Percentiles rank a stretch among this genome's conserved stretches.
Conservation (phyloP, 176 grass and related monocot genomes). For the Ananas comosus region DNA sequence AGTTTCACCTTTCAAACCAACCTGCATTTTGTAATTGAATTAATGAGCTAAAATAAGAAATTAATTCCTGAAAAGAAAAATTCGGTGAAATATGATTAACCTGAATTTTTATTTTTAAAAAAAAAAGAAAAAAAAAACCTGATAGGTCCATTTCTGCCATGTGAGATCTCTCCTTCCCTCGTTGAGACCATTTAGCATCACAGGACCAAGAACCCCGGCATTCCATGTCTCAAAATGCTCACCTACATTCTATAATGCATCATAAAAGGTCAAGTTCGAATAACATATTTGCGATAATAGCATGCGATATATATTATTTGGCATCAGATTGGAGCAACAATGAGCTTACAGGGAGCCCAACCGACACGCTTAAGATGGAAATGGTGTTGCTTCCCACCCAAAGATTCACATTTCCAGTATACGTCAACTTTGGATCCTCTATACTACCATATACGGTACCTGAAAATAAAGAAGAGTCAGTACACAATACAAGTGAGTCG, state of each 20-base stretch:
- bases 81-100: too few relatives aligned
- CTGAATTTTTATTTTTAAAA: not conserved
- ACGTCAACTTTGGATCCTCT: slow-evolving; percentile 77
- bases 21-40: slow-evolving; percentile 33
- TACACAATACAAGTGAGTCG: slow-evolving; percentile 1
- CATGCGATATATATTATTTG: not conserved
- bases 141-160: slow-evolving; percentile 98
- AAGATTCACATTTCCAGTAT: slow-evolving; percentile 61
- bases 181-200: slow-evolving; percentile 68
- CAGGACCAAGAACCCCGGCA: slow-evolving; percentile 93
- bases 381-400: slow-evolving; percentile 79
- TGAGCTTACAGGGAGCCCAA: slow-evolving; percentile 85
- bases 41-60: slow-evolving; percentile 6
- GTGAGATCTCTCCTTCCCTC: slow-evolving; percentile 91
- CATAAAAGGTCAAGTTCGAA: not conserved
- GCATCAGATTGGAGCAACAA: not conserved
- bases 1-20: slow-evolving; percentile 86
- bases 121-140: slow-evolving; percentile 27
- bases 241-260: slow-evolving; percentile 59
- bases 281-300: not conserved
- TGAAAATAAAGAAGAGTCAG: slow-evolving; percentile 28
- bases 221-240: slow-evolving; percentile 99
- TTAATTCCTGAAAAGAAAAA: too few relatives aligned
- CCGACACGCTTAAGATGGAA: slow-evolving; percentile 88
- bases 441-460: slow-evolving; percentile 78